Evolutionary conservation across 805 yeast genomes (phyloP).

Genomic region (Yamadazyma phyllophila): DNA sequence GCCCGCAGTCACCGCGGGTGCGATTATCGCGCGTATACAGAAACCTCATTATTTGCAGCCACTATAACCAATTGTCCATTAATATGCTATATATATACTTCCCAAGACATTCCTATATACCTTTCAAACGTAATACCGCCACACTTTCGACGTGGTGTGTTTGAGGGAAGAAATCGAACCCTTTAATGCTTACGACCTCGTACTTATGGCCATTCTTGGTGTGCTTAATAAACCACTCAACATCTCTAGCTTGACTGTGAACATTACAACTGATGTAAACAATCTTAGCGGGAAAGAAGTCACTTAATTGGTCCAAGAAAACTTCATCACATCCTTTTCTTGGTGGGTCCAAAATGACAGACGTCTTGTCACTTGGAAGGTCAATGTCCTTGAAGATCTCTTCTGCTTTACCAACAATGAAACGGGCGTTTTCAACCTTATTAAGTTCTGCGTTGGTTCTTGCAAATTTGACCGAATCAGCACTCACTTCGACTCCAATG

Average conservation of each 20-base stretch:
- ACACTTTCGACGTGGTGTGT: constrained; percentile 91
- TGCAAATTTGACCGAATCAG: constrained; percentile 89
- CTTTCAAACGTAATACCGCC: constrained; percentile 53
- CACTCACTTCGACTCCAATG: constrained; percentile 91
- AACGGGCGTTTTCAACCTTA: constrained; percentile 72
- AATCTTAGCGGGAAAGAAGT: constrained; percentile 76
- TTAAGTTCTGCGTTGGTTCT: constrained; percentile 74
- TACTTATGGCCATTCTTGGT: constrained; percentile 64
- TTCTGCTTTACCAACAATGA: constrained; percentile 91
- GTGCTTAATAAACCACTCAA: constrained; percentile 73
- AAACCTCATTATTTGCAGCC: neutral
- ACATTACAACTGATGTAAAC: constrained; percentile 98
- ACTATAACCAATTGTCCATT: neutral
- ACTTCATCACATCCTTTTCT: constrained; percentile 94
- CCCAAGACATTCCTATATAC: neutral
- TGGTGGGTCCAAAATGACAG: constrained; percentile 94
- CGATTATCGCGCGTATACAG: neutral
- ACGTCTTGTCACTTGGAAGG: constrained; percentile 72
- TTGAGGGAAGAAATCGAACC: constrained; percentile 96
- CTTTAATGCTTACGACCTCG: constrained; percentile 77
- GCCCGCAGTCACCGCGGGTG: constrained; percentile 10
- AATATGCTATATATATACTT: neutral
- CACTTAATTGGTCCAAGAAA: constrained; percentile 81
- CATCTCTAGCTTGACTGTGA: constrained; percentile 94
- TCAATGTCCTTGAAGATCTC: constrained; percentile 76